Evolutionary conservation across 2,329 filamentous ascomycete species (phyloP), one percentile per base, ranked within the genome.

Genomic region (Colletotrichum shisoi): DNA sequence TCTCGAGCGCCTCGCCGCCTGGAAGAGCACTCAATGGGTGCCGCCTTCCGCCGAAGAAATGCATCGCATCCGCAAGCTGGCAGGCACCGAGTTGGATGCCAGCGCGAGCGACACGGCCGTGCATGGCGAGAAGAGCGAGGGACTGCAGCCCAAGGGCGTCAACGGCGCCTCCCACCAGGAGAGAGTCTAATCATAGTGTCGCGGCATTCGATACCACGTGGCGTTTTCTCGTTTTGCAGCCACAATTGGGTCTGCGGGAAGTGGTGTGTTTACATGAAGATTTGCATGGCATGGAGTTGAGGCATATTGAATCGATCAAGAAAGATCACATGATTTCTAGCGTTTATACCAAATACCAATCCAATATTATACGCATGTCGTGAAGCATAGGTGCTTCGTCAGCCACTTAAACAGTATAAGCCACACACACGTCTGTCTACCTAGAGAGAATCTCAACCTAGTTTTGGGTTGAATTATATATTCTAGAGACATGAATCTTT

Each of bases 1-100:
- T 71, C 81, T 91, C 42, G 81, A 89, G 57, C 79, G 80, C 31
- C 87, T 92, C 19, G 85, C 80, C 70, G 88, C 90, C 0, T 86
- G 85, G 79, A 85, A 87, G 80, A 89, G 86, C 71, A 75, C 79
- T 52, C 79, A 83, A 69, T 91, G 85, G 85, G 71, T 78, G 5
- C 74, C 81, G 0, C 81, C 81, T 0, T 74, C 79, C 1, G 78
- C 80, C 0, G 80, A 82, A 62, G 76, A 82, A 67, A 81, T 83
- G 73, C 75, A 78, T 0, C 73, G 75, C 15, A 81, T 82, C 13
- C 74, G 81, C 13, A 76, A 76, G 44, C 67, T 79, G 70, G 81
- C 81, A 3, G 81, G 81, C 0, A 76, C 77, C 0, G 79, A 80
- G 24, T 60, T 80, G 1, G 78, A 79, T 37, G 69, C 71, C 15